These are phyloP conservation scores for Phanerochaete sordida DNA, from an alignment of 768 basidiomycete genomes.

Conservation along the genomic window DNA sequence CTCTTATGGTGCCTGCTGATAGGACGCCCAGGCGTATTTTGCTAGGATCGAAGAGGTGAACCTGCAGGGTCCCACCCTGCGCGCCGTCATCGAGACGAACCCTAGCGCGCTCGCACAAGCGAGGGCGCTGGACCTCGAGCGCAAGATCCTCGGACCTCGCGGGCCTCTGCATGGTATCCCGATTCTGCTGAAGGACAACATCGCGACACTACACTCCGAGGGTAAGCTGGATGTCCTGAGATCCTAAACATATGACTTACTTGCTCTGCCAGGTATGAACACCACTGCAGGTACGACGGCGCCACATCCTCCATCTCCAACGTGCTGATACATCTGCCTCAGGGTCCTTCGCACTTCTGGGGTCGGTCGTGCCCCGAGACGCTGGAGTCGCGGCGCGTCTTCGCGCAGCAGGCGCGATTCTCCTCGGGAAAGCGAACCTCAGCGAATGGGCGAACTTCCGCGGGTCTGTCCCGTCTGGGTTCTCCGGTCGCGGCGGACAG, in stretches of 20 bases:
- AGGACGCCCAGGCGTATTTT: constrained; percentile 49
- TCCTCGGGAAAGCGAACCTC: constrained; percentile 40
- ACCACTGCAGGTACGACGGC: constrained; percentile 25
- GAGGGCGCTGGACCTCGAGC: constrained; percentile 29
- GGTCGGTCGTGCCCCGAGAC: constrained; percentile 30
- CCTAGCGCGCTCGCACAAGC: constrained; percentile 50
- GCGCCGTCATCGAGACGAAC: constrained; percentile 57
- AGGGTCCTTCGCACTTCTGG: constrained; percentile 32
- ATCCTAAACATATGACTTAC: not conserved
- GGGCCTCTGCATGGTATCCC: constrained; percentile 33
- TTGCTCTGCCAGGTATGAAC: constrained; percentile 27
- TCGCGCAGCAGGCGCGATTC: constrained; percentile 31
- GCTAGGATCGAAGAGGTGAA: constrained; percentile 68
- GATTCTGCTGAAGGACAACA: constrained; percentile 33
- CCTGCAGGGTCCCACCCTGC: constrained; percentile 48
- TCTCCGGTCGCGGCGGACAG: constrained; percentile 46
- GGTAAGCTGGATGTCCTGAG: constrained; percentile 13
- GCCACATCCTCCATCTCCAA: not conserved
- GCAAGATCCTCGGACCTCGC: constrained; percentile 20
- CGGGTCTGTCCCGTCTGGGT: constrained; percentile 36
- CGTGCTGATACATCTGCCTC: not conserved
- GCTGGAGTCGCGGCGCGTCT: constrained; percentile 27
- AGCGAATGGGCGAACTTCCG: constrained; percentile 43
- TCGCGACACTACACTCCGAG: constrained; percentile 28
- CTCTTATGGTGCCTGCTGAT: not conserved